Percentiles rank a stretch among this genome's conserved stretches.
phyloP scores from a whole-genome alignment of 352 stramenopile species.

The Phytophthora colocasiae region DNA sequence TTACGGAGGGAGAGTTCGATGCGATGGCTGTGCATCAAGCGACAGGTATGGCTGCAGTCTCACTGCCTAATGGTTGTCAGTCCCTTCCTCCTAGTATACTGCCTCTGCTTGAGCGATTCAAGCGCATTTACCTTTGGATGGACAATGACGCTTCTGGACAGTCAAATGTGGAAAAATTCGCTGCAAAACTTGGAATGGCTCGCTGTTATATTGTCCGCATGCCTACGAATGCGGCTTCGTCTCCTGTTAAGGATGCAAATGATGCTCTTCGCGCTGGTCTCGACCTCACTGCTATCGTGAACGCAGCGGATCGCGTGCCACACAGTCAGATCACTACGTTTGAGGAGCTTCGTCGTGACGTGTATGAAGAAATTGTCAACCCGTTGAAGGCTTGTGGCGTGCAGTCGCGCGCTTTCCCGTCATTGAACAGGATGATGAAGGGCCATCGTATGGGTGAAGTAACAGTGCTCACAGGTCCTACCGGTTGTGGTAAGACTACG shows the following conservation, averaged over 20 bases:
- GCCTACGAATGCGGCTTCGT: slow-evolving; percentile 38
- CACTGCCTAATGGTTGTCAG: slow-evolving; percentile 97
- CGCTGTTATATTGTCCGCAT: slow-evolving; percentile 93
- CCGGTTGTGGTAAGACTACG: slow-evolving; percentile 96
- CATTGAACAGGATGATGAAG: slow-evolving; percentile 96
- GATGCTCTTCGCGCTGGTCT: slow-evolving; percentile 94
- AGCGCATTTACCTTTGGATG: slow-evolving; percentile 99
- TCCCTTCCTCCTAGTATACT: slow-evolving; percentile 96
- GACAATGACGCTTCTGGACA: slow-evolving; percentile 96
- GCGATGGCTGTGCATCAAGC: slow-evolving; percentile 98
- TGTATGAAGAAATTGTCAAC: slow-evolving; percentile 96
- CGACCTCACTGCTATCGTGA: slow-evolving; percentile 90
- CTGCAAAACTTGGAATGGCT: slow-evolving; percentile 94
- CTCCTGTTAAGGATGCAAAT: slow-evolving; percentile 98
- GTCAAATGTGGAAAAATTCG: slow-evolving; percentile 97
- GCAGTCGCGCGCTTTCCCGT: slow-evolving; percentile 93
- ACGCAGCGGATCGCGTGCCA: slow-evolving; percentile 81
- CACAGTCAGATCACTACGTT: slow-evolving; percentile 97
- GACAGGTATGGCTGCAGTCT: slow-evolving; percentile 91
- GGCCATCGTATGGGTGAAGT: slow-evolving; percentile 98
- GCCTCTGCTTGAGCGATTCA: slow-evolving; percentile 96
- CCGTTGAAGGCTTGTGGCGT: slow-evolving; percentile 94
- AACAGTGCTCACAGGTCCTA: slow-evolving; percentile 98
- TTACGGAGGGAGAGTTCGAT: slow-evolving; percentile 98
- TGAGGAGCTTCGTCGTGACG: slow-evolving; percentile 89